Percentiles rank a stretch among this genome's conserved stretches.
Evolutionary conservation across 1,284 basidiomycete genomes (phyloP).

Genomic region (Irpex sp.): DNA sequence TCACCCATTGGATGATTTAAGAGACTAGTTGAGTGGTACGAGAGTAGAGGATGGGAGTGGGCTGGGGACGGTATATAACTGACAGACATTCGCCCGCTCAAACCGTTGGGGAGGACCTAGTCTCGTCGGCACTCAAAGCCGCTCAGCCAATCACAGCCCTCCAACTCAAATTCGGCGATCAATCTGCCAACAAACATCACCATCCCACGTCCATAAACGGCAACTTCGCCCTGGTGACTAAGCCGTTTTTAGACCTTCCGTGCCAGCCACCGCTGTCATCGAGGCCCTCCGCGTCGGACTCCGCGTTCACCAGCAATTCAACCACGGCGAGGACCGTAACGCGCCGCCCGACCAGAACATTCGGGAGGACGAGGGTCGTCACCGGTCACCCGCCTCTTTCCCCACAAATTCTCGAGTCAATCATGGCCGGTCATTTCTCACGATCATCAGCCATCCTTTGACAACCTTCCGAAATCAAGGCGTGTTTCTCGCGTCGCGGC

Average conservation of each 20-base stretch:
- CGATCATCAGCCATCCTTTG: too few species aligned
- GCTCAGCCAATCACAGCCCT: neutral
- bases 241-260: neutral
- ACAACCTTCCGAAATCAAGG: too few species aligned
- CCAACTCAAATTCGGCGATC: conserved; percentile 2
- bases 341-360: too few species aligned
- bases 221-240: neutral
- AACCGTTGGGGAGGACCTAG: conserved; percentile 1
- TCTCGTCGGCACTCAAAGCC: neutral
- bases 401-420: too few species aligned
- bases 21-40: conserved; percentile 2
- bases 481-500: too few species aligned
- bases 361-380: too few species aligned
- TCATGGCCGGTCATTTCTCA: too few species aligned
- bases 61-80: conserved; percentile 5
- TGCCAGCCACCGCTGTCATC: neutral
- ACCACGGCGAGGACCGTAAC: too few species aligned
- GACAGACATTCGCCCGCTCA: neutral
- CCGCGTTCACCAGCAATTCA: too few species aligned
- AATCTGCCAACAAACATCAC: neutral
- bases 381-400: too few species aligned
- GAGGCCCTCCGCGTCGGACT: too few species aligned
- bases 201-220: neutral
- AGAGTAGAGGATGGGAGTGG: conserved; percentile 1
- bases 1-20: conserved; percentile 3